Evolutionary conservation across 495 filamentous ascomycete genomes (phyloP), one percentile per base, ranked within the genome.

Genomic region (Oidiodendron maius): DNA sequence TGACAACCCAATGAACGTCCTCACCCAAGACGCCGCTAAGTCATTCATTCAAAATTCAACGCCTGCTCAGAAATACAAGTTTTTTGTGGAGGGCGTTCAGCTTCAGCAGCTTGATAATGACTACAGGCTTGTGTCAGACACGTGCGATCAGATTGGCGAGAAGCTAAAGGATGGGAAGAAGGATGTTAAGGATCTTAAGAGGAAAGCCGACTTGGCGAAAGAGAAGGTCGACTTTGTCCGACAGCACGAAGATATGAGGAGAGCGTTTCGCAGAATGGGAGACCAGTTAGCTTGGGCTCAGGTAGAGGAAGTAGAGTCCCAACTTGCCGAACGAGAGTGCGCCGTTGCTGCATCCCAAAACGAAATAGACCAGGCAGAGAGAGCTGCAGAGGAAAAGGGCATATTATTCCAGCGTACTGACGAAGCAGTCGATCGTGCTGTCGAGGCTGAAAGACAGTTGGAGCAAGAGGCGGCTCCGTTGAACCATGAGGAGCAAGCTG

Each of bases 1-100:
- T 28, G 93, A 96, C 61, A 99, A 99, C 50, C 93, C 93, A 0
- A 85, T 99, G 70, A 99, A 94, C 52, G 85, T 96, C n/a, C 77
- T 99, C 22, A 95, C 91, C 1, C 93, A 99, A 64, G 93, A 99
- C 60, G 86, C 87, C 64, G 93, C 93, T 25, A 84, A 91, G 13
- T 85, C 95, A 50, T 99, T 99, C 60, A 74, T 99, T 8, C 95
- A 88, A 62, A 74, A 80, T 18, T 93, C 94, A 17, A 84, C 76
- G 17, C 77, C 89, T 3, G 66, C 72, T 3, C 81, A 91, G 42
- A 99, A 97, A 61, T 99, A 97, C 72, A 91, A 88, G 55, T 96
- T 96, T 55, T 99, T 97, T 60, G 80, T 95, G 45, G 89, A 95
- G 61, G 93, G 93, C 18, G 93, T 95, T 4, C 91, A 97, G 60